These are phyloP conservation scores for Fusarium tjaetaba DNA, from an alignment of 2,329 filamentous ascomycete species.

Conservation along the genomic window DNA sequence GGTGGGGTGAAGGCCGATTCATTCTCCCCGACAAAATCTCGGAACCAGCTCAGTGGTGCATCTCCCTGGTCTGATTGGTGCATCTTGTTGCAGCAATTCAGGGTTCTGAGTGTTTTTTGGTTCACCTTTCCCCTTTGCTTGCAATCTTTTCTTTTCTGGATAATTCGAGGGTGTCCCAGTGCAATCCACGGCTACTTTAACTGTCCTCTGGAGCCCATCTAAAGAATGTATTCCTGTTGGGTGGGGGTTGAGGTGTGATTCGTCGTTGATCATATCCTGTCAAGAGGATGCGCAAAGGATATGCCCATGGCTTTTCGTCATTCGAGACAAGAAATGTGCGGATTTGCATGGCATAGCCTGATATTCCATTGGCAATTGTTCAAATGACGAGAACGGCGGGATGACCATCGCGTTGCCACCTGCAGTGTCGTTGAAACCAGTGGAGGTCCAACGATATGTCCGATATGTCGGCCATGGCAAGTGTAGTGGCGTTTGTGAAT, in stretches of 20 bases:
- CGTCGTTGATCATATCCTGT: conserved; percentile 36
- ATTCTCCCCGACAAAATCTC: conserved; percentile 44
- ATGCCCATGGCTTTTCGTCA: conserved; percentile 16
- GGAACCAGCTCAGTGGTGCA: conserved; percentile 41
- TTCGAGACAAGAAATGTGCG: conserved; percentile 13
- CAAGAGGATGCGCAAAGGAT: conserved; percentile 21
- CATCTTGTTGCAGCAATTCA: conserved; percentile 14
- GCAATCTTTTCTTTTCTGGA: conserved; percentile 21
- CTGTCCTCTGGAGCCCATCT: conserved; percentile 15
- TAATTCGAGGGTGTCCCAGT: conserved; percentile 10
- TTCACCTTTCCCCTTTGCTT: conserved; percentile 13
- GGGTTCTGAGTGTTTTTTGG: conserved; percentile 33
- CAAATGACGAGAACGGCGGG: background rate
- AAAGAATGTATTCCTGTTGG: conserved; percentile 21
- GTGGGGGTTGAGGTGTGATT: conserved; percentile 30
- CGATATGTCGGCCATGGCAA: conserved; percentile 7
- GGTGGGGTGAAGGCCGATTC: conserved; percentile 36
- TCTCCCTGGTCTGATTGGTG: conserved; percentile 34
- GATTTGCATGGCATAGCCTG: conserved; percentile 2
- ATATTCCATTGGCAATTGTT: background rate
- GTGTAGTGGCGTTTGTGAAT: conserved; percentile 30
- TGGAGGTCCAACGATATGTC: conserved; percentile 7
- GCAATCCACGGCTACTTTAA: conserved; percentile 1
- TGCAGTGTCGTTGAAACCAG: conserved; percentile 1
- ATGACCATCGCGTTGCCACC: background rate